Evolutionary conservation across 768 basidiomycete genomes (phyloP), one percentile per base, ranked within the genome.

Genomic region (Zangia roseola): DNA sequence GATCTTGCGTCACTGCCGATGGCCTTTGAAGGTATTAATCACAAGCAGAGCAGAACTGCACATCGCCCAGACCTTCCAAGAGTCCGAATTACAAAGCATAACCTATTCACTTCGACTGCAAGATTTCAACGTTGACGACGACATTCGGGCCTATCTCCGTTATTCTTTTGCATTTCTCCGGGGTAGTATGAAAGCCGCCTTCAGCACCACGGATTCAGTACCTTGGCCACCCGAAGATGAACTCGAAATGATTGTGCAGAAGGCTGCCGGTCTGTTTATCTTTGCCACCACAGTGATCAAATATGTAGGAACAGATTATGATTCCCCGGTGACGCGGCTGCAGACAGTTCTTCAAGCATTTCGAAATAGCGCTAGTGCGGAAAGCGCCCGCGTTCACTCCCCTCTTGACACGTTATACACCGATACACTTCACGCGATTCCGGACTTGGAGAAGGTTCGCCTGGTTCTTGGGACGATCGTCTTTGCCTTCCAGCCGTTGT

Each of bases 281-380:
- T 64, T 62, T 42, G 52, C 65, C 21, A 55, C 60, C 9, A 65
- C 65, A 2, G 58, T 67, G 26, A 47, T 67, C 36, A 61, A 59
- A 35, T 64, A 60, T 33, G 49, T 65, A 10, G 47, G 50, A 17
- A 41, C 44, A 36, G 42, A 37, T 10, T 48, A 58, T 17, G 36
- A 44, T 23, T 55, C 45, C 10, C 58, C 58, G 9, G 38, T 35
- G 21, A 9, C 23, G 17, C 54, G 44, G 21, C 48, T 59, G n/a
- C 41, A 45, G 47, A 21, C 19, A 9, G 54, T 59, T 6, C 47
- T 59, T 34, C 48, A 33, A 31, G 34, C 43, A 8, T 36, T 59
- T 17, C 45, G n/a, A 25, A 30, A 44, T 19, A 19, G 44, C 10
- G 26, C 40, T 6, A 39, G 37, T 35, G 38, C 34, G 19, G 35